Evolutionary conservation across 176 grass and related monocot genomes (phyloP).

Genomic region (Hyparrhenia diplandra): DNA sequence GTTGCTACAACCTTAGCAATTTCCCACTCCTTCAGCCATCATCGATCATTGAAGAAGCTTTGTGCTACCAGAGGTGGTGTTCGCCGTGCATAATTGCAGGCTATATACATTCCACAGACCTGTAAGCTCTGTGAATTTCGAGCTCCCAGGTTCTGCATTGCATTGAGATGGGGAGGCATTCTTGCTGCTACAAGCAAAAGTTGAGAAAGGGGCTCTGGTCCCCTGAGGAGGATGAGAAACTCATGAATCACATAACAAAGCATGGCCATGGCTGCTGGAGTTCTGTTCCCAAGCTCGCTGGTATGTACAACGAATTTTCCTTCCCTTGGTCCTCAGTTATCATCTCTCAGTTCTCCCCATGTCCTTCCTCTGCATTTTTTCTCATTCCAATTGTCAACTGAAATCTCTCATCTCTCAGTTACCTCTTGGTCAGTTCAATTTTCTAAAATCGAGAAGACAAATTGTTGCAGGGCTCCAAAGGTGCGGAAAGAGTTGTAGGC

Average conservation of each 20-base stretch:
- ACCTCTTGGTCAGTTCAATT: constrained; percentile 7
- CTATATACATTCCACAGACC: constrained; percentile 13
- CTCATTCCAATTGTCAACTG: not conserved
- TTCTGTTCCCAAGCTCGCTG: constrained; percentile 69
- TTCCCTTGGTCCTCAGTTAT: not conserved
- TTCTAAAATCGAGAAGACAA: not conserved
- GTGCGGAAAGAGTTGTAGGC: constrained; percentile 82
- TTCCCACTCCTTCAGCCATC: constrained; percentile 36
- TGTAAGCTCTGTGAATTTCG: constrained; percentile 5
- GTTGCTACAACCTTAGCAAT: constrained; percentile 26
- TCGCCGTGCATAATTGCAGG: constrained; percentile 1
- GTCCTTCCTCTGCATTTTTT: constrained; percentile 10
- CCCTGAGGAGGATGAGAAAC: constrained; percentile 79
- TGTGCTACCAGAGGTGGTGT: not conserved
- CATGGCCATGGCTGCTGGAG: constrained; percentile 82
- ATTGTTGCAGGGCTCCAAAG: constrained; percentile 70
- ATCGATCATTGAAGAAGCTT: constrained; percentile 37
- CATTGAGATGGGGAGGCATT: constrained; percentile 65
- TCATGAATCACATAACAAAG: constrained; percentile 67
- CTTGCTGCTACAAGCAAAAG: constrained; percentile 81
- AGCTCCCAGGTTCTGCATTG: constrained; percentile 37
- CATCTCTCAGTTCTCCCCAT: constrained; percentile 8
- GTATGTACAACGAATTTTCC: constrained; percentile 22
- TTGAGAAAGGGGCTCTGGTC: constrained; percentile 80
- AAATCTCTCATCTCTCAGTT: not conserved